Conservation (phyloP, 2,329 filamentous ascomycete genomes). For the Uncinocarpus reesii region DNA sequence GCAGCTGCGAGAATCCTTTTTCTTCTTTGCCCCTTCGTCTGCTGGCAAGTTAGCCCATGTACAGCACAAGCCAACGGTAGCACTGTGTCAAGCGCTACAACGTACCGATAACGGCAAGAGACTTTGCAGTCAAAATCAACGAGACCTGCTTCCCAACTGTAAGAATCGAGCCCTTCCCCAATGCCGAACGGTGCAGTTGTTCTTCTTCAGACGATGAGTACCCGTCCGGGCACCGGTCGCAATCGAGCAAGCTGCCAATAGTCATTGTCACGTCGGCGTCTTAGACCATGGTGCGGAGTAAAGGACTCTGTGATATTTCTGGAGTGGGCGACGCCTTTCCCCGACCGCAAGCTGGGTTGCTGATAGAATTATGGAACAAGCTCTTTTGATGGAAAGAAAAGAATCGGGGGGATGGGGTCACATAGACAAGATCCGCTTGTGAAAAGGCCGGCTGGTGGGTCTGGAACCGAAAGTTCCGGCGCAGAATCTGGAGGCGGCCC, state of each 20-base stretch:
- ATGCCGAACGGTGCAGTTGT: not conserved
- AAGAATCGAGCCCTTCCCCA: conserved; percentile 32
- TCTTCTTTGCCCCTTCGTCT: conserved; percentile 46
- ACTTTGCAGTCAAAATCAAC: conserved; percentile 51
- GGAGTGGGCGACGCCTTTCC: not conserved
- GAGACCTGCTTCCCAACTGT: conserved; percentile 49
- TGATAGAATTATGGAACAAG: not conserved
- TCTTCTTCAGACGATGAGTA: conserved; percentile 11
- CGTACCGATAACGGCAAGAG: conserved; percentile 50
- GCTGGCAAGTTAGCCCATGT: not conserved
- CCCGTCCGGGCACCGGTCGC: conserved; percentile 7
- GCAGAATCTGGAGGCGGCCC: not conserved
- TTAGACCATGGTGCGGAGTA: not conserved
- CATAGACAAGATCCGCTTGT: not conserved
- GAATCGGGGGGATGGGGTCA: not conserved
- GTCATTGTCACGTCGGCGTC: conserved; percentile 2
- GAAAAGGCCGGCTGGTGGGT: conserved; percentile 1
- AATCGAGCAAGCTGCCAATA: conserved; percentile 8
- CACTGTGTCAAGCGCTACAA: not conserved
- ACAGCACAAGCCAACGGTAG: not conserved
- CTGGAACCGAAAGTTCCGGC: not conserved
- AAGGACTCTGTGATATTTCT: not conserved
- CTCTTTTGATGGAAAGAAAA: not conserved
- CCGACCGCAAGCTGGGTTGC: not conserved
- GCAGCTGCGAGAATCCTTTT: conserved; percentile 42